Base-by-base conservation (phyloP, 441 rosid species). In the Aleurites moluccanus region DNA sequence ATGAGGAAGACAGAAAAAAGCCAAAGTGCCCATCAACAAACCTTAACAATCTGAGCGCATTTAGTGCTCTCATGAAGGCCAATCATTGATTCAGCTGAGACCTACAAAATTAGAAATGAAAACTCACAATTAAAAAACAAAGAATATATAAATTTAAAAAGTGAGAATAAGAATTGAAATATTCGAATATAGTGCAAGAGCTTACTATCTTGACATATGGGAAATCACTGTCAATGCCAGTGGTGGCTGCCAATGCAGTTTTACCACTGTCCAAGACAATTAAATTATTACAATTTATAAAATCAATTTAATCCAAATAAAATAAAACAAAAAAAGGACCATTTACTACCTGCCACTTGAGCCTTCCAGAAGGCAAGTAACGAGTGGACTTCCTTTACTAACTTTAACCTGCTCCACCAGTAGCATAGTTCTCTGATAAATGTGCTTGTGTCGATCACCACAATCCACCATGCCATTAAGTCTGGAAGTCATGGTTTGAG, bases 121-220 rank as follows among this genome's bases (percentile, higher is more conserved):
- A 62, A 56, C 27, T 65, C 8, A n/a, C n/a, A 66, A 45, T 14
- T 61, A 5, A 42, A 13, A 47, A 67, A 42, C 16, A 44, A 47
- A 9, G 1, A 49, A 68, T 0, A 56, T n/a, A n/a, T n/a, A n/a
- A n/a, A n/a, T 11, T 15, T 45, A n/a, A 0, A 45, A 18, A 28
- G n/a, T 68, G 42, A 27, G 28, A 9, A 64, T 18, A 70, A 28
- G 63, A 15, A 59, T 63, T 52, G 55, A 13, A 44, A 53, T 35
- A 11, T 15, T 42, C 40, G 42, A 21, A 11, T 55, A 20, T 23
- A 68, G 68, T 78, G 38, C 4, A 52, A 70, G 72, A 71, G 71
- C 97, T 87, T 88, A 96, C 98, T 70, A 93, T 96, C 90, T 96
- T 93, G 73, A 96, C 98, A 81, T 91, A 96, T 42, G 99, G 97